Conservation (phyloP, 1,284 basidiomycete species). For the Takashimella koratensis region DNA sequence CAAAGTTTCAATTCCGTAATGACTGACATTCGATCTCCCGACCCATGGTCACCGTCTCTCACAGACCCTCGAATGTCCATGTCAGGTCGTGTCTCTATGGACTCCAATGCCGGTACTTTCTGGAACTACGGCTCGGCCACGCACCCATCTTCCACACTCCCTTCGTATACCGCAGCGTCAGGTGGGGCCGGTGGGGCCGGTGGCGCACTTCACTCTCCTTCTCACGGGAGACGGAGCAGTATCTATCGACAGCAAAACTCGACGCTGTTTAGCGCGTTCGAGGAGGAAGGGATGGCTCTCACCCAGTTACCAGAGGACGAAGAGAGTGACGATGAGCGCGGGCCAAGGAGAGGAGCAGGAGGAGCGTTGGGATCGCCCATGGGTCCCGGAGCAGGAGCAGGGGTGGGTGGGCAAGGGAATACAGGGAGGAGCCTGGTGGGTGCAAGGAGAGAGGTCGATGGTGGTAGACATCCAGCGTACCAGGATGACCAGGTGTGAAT, state of each 20-base stretch:
- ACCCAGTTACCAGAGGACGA: conserved; percentile 47
- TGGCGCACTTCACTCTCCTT: conserved; percentile 43
- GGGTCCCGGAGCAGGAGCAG: conserved; percentile 25
- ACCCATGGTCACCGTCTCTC: background rate
- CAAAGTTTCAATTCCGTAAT: background rate
- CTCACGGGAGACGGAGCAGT: conserved; percentile 54
- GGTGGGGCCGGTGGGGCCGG: conserved; percentile 16
- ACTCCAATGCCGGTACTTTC: conserved; percentile 37
- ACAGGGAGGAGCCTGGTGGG: conserved; percentile 6
- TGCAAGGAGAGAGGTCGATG: conserved; percentile 15
- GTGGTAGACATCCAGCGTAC: conserved; percentile 37
- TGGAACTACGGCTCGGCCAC: conserved; percentile 37
- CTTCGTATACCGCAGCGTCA: conserved; percentile 21
- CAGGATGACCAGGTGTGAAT: conserved; percentile 17
- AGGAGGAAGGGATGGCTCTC: conserved; percentile 46
- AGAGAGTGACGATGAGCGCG: conserved; percentile 35
- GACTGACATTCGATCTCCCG: background rate
- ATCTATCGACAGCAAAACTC: conserved; percentile 60
- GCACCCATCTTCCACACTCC: conserved; percentile 16
- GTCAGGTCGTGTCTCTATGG: conserved; percentile 46
- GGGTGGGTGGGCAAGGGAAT: conserved; percentile 17
- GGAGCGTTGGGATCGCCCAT: conserved; percentile 7
- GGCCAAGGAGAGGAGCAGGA: conserved; percentile 3
- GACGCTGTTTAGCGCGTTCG: conserved; percentile 46
- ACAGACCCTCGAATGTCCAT: conserved; percentile 50